Percentiles rank a stretch among this genome's conserved stretches.
phyloP scores from a whole-genome alignment of 2,329 filamentous ascomycete species.

The Claviceps purpurea region DNA sequence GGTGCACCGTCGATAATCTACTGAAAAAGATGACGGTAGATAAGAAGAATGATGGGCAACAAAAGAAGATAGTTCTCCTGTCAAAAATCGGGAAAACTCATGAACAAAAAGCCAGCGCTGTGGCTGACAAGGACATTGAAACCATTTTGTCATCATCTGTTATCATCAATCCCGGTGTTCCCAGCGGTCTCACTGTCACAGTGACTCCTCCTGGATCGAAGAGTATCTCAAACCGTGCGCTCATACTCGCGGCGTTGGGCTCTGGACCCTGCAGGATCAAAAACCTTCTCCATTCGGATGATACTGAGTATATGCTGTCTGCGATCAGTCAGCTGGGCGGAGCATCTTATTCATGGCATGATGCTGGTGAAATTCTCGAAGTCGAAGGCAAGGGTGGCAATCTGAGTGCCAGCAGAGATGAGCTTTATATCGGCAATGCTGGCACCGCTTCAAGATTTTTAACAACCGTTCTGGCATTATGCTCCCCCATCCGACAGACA shows the following conservation, averaged over 20 bases:
- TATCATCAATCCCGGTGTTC: slow-evolving; percentile 58
- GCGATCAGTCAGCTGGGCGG: slow-evolving; percentile 77
- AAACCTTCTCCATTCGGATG: slow-evolving; percentile 90
- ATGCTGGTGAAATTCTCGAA: slow-evolving; percentile 80
- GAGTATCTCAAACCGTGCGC: slow-evolving; percentile 89
- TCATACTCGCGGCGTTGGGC: slow-evolving; percentile 86
- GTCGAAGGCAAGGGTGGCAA: slow-evolving; percentile 85
- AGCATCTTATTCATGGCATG: slow-evolving; percentile 85
- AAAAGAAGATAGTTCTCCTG: slow-evolving; percentile 91
- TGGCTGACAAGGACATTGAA: slow-evolving; percentile 74
- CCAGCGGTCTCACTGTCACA: slow-evolving; percentile 49
- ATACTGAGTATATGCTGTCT: slow-evolving; percentile 93
- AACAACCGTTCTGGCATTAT: slow-evolving; percentile 80
- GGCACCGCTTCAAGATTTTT: slow-evolving; percentile 92
- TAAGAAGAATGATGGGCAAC: slow-evolving; percentile 92
- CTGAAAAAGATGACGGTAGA: slow-evolving; percentile 93
- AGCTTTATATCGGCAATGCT: slow-evolving; percentile 89
- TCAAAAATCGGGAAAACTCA: slow-evolving; percentile 80
- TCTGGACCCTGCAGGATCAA: slow-evolving; percentile 75
- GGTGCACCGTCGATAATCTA: slow-evolving; percentile 73
- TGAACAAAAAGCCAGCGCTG: slow-evolving; percentile 77
- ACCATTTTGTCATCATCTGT: slow-evolving; percentile 72
- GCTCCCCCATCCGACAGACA: slow-evolving; percentile 48
- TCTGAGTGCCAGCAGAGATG: slow-evolving; percentile 59
- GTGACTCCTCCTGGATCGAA: slow-evolving; percentile 92